These are phyloP conservation scores for Scopulariopsis brevicaulis DNA, from an alignment of 2,329 filamentous ascomycete species.

Conservation along the genomic window DNA sequence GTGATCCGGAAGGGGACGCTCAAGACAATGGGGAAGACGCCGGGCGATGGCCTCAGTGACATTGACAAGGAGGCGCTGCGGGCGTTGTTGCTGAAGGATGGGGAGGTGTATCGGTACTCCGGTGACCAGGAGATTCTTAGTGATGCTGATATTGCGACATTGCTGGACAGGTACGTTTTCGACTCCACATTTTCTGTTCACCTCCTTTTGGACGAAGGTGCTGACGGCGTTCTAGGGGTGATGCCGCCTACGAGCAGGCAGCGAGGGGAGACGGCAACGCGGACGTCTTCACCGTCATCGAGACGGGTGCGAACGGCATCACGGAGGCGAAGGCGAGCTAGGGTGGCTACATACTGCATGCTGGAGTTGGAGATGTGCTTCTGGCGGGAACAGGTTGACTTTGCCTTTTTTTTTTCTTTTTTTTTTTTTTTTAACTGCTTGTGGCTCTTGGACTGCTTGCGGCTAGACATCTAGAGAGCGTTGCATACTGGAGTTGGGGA, in stretches of 20 bases:
- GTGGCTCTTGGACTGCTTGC: too few species aligned
- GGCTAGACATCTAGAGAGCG: too few species aligned
- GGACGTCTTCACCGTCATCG: slow-evolving; percentile 65
- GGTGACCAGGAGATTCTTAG: slow-evolving; percentile 55
- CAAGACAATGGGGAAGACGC: slow-evolving; percentile 53
- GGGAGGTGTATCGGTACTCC: slow-evolving; percentile 48
- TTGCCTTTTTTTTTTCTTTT: not conserved
- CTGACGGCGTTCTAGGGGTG: slow-evolving; percentile 26
- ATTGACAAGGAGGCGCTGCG: slow-evolving; percentile 51
- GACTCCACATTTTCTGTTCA: not conserved
- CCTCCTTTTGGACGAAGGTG: not conserved
- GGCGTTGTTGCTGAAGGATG: slow-evolving; percentile 58
- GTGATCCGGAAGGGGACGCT: slow-evolving; percentile 93
- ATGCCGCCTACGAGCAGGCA: slow-evolving; percentile 55
- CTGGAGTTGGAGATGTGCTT: not conserved
- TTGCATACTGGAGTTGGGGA: too few species aligned
- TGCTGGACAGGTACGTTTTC: slow-evolving; percentile 56
- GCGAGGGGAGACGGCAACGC: slow-evolving; percentile 68
- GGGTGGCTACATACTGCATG: too few species aligned
- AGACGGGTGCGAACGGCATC: slow-evolving; percentile 53
- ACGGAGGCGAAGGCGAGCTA: slow-evolving; percentile 18
- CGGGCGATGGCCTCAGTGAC: slow-evolving; percentile 35
- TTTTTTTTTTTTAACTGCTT: too few species aligned
- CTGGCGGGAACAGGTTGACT: not conserved
- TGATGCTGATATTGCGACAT: slow-evolving; percentile 61